These are phyloP conservation scores for Blastobotrys malaysiensis DNA, from an alignment of 1,139 yeast species.

Conservation along the genomic window DNA sequence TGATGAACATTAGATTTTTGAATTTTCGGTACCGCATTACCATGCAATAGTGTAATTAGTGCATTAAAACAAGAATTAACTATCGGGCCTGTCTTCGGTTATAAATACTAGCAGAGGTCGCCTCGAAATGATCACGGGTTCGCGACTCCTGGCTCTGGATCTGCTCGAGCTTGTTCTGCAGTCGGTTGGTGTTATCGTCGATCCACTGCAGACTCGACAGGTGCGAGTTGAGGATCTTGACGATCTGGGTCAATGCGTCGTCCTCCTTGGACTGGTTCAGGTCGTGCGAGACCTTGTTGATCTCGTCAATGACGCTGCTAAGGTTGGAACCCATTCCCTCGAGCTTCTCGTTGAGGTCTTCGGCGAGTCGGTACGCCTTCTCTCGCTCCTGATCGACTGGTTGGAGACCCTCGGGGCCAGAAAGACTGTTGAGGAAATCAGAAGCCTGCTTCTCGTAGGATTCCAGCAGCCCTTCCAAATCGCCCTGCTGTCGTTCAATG, in stretches of 20 bases:
- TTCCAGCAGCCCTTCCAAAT: conserved; percentile 73
- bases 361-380: conserved; percentile 85
- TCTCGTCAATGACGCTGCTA: conserved; percentile 71
- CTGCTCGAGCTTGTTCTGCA: conserved; percentile 59
- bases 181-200: conserved; percentile 61
- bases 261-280: conserved; percentile 55
- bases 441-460: conserved; percentile 86
- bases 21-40: too few species aligned
- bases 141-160: conserved; percentile 27
- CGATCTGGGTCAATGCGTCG: conserved; percentile 54
- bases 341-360: conserved; percentile 73
- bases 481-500: conserved; percentile 89
- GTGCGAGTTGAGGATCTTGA: conserved; percentile 80
- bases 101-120: conserved; percentile 6
- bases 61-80: too few species aligned
- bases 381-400: conserved; percentile 78
- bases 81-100: neutral
- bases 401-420: conserved; percentile 36
- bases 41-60: too few species aligned
- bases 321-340: conserved; percentile 73
- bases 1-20: too few species aligned
- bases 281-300: conserved; percentile 79
- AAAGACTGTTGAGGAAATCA: conserved; percentile 30
- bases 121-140: conserved; percentile 18
- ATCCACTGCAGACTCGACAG: conserved; percentile 85